phyloP scores from a whole-genome alignment of 108 stramenopile species.

The Nannochloropsis salina region DNA sequence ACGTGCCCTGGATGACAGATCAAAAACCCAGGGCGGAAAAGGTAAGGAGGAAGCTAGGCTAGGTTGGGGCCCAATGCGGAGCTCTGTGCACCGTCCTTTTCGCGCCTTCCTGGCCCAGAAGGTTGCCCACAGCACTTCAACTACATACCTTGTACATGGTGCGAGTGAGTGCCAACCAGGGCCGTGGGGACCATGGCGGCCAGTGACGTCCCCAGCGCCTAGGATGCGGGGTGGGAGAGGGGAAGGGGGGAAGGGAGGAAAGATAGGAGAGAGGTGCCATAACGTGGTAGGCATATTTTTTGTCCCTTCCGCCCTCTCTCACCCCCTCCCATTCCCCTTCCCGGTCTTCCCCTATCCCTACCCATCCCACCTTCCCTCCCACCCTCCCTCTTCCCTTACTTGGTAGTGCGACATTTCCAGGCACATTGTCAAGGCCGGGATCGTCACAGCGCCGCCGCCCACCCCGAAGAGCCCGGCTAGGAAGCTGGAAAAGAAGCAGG shows the following conservation, averaged over 20 bases:
- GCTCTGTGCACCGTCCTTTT: not conserved
- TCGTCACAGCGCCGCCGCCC: slow-evolving; percentile 20
- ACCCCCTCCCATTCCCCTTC: not conserved
- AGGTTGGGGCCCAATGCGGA: too few species aligned
- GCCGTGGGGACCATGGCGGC: not conserved
- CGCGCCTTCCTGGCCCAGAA: not conserved
- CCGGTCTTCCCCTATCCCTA: not conserved
- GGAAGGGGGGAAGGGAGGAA: not conserved
- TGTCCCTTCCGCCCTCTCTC: not conserved
- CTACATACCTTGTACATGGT: not conserved
- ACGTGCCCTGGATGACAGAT: not conserved
- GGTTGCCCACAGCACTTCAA: too few species aligned
- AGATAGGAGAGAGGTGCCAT: not conserved
- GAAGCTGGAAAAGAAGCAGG: not conserved
- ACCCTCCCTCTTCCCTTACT: not conserved
- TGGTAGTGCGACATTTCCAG: not conserved
- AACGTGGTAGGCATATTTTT: not conserved
- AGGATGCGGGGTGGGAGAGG: not conserved
- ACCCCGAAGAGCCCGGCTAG: slow-evolving; percentile 22
- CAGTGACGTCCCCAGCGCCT: not conserved
- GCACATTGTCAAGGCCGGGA: not conserved
- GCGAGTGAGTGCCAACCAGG: not conserved
- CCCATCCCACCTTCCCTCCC: not conserved
- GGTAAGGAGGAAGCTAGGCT: not conserved
- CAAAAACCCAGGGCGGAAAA: not conserved